Evolutionary conservation across 345 rosid species (phyloP).

Genomic region (Carallia brachiata): DNA sequence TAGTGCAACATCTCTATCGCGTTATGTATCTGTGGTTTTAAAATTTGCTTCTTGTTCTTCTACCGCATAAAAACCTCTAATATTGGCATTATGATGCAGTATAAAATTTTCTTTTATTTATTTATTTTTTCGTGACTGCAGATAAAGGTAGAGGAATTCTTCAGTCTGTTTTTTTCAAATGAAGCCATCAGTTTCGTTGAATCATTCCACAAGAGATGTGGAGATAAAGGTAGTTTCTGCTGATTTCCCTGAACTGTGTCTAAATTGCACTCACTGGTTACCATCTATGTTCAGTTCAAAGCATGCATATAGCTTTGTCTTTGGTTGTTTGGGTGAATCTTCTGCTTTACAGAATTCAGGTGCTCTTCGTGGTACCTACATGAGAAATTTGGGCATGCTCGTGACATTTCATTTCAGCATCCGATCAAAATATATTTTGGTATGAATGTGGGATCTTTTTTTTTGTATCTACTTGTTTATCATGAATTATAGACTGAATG

Average conservation of each 20-base stretch:
- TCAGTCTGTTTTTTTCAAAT: constrained; percentile 72
- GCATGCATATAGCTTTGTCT: constrained; percentile 4
- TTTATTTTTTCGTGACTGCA: constrained; percentile 36
- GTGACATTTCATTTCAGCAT: constrained; percentile 85
- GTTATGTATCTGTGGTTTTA: constrained; percentile 3
- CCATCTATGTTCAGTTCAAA: not conserved
- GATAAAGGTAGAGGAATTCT: constrained; percentile 81
- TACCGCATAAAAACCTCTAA: not conserved
- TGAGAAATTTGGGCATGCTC: constrained; percentile 70
- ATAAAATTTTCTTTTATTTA: not conserved
- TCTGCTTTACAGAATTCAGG: constrained; percentile 60
- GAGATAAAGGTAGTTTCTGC: constrained; percentile 78
- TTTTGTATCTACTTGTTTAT: constrained; percentile 7
- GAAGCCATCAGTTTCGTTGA: constrained; percentile 58
- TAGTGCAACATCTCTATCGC: constrained; percentile 36
- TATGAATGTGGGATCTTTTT: constrained; percentile 26
- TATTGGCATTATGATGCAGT: not conserved
- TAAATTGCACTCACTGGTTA: constrained; percentile 5
- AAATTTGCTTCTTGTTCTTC: not conserved
- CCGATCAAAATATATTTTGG: constrained; percentile 96
- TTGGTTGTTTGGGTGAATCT: constrained; percentile 10
- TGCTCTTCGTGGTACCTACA: constrained; percentile 75
- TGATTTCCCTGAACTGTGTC: constrained; percentile 11
- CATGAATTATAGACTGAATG: not conserved
- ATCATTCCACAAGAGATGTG: constrained; percentile 73